phyloP scores from a whole-genome alignment of 352 stramenopile species.

The Phytopythium montanum region DNA sequence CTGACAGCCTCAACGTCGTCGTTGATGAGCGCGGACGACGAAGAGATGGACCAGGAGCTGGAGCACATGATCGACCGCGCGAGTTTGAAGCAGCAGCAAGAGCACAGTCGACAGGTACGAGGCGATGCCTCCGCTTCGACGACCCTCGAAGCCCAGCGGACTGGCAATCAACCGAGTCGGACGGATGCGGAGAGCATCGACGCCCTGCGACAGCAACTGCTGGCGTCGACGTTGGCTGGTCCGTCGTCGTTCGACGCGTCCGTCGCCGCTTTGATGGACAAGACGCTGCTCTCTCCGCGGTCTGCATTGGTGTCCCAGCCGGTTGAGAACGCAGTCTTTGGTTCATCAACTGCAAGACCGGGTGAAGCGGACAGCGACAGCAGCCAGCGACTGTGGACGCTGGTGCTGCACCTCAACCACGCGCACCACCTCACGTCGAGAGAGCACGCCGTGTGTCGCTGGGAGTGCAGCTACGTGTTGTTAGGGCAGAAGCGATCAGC shows the following conservation, averaged over 20 bases:
- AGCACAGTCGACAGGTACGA: slow-evolving; percentile 13
- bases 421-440: slow-evolving; percentile 57
- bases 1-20: slow-evolving; percentile 31
- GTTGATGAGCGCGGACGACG: slow-evolving; percentile 32
- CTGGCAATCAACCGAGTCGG: not conserved
- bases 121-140: not conserved
- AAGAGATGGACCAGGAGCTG: slow-evolving; percentile 69
- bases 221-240: slow-evolving; percentile 12
- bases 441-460: slow-evolving; percentile 54
- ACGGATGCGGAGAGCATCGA: not conserved
- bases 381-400: slow-evolving; percentile 31
- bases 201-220: slow-evolving; percentile 30
- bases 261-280: slow-evolving; percentile 47
- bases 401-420: slow-evolving; percentile 56
- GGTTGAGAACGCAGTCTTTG: not conserved
- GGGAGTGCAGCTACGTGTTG: slow-evolving; percentile 72
- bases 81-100: slow-evolving; percentile 28
- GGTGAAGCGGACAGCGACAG: not conserved
- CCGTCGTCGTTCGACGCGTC: slow-evolving; percentile 33
- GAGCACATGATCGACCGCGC: slow-evolving; percentile 64
- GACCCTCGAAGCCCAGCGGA: not conserved
- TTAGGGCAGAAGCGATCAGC: slow-evolving; percentile 53
- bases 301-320: slow-evolving; percentile 13
- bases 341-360: not conserved
- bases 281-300: slow-evolving; percentile 41